A percentile compares a stretch with the other conserved stretches of the same genome.
These are phyloP conservation scores for Irineochytrium annulatum DNA, from an alignment of 192 early-diverging fungal genomes.

Conservation along the genomic window DNA sequence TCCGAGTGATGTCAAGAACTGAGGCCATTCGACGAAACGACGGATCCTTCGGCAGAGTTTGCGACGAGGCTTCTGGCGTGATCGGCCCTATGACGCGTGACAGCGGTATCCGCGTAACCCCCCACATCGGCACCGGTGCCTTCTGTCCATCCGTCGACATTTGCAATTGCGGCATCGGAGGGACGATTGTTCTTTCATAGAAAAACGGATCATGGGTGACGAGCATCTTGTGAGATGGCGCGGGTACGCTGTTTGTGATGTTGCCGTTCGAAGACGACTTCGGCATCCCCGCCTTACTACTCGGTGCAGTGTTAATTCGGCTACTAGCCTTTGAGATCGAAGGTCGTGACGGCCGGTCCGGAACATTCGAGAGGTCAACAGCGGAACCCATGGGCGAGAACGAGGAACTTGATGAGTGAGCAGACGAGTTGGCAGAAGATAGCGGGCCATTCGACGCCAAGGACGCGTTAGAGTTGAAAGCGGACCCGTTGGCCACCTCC, in stretches of 20 bases:
- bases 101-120: background rate
- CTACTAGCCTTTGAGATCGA: background rate
- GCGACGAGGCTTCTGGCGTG: background rate
- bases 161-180: background rate
- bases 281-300: background rate
- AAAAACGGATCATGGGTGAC: conserved; percentile 7
- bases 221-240: background rate
- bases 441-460: background rate
- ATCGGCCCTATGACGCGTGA: background rate
- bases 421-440: background rate
- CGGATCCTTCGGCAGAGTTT: conserved; percentile 13
- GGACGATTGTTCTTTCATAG: background rate
- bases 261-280: background rate
- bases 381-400: background rate
- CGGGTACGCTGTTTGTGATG: background rate
- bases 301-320: background rate
- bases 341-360: background rate
- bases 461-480: background rate
- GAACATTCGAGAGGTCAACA: background rate
- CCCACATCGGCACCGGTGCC: background rate
- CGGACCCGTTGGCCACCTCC: too few relatives aligned
- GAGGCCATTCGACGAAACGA: conserved; percentile 12
- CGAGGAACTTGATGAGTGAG: background rate
- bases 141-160: background rate
- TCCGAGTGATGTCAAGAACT: conserved; percentile 43